A percentile compares a stretch with the other conserved stretches of the same genome.
phyloP scores from a whole-genome alignment of 208 protist genomes.

The Acanthamoeba lenticulata region DNA sequence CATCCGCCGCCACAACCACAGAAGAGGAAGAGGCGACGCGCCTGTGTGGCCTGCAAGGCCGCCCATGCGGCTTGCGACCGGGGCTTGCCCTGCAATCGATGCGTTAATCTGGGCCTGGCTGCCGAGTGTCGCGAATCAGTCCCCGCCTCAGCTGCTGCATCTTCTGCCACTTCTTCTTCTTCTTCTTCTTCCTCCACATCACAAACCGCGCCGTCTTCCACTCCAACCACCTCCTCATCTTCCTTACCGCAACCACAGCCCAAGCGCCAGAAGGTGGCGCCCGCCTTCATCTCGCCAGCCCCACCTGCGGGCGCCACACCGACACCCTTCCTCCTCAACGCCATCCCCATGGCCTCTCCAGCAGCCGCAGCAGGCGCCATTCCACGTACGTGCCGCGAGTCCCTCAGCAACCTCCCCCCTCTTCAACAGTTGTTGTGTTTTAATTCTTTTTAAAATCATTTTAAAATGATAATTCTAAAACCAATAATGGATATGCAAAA shows the following conservation, averaged over 20 bases:
- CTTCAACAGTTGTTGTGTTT: not conserved
- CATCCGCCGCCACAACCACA: not conserved
- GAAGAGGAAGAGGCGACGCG: slow-evolving; percentile 34
- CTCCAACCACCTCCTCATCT: not conserved
- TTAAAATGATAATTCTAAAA: not conserved
- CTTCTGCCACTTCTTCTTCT: slow-evolving; percentile 2
- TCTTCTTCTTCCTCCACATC: not conserved
- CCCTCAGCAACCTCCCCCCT: too few species aligned
- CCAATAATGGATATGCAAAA: not conserved
- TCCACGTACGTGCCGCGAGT: not conserved
- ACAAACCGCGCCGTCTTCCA: not conserved
- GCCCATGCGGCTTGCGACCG: slow-evolving; percentile 61
- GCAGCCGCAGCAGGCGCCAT: not conserved
- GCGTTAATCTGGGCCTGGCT: slow-evolving; percentile 43
- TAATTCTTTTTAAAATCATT: not conserved
- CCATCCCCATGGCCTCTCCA: not conserved
- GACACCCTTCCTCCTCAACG: not conserved
- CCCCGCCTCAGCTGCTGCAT: not conserved
- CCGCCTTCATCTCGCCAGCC: not conserved
- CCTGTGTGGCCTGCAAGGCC: slow-evolving; percentile 58
- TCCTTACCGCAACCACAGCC: not conserved
- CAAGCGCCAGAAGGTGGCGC: not conserved
- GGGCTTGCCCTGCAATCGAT: slow-evolving; percentile 38
- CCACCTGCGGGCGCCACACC: too few species aligned
- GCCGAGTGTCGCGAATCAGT: slow-evolving; percentile 30